phyloP scores from a whole-genome alignment of 1,284 basidiomycete genomes.

The Mycena citricolor region DNA sequence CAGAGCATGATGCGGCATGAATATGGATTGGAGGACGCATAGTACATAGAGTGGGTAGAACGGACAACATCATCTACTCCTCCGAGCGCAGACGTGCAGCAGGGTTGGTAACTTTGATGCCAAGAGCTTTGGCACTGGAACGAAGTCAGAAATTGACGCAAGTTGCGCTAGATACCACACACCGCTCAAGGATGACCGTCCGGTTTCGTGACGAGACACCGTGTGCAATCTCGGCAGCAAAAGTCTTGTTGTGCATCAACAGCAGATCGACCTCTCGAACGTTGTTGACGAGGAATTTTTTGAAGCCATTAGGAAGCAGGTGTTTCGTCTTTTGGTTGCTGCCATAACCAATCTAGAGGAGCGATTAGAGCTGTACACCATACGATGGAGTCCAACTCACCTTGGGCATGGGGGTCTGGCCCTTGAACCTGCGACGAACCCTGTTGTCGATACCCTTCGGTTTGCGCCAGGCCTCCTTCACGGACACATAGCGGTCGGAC shows the following conservation, averaged over 20 bases:
- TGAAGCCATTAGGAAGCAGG: constrained; percentile 90
- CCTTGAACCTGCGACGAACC: constrained; percentile 94
- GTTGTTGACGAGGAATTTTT: constrained; percentile 94
- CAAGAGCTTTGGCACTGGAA: constrained; percentile 81
- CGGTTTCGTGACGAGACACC: constrained; percentile 97
- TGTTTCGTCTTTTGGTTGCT: constrained; percentile 94
- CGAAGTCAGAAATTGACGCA: constrained; percentile 11
- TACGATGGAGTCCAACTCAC: constrained; percentile 40
- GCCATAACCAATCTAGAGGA: constrained; percentile 73
- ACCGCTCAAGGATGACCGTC: constrained; percentile 89
- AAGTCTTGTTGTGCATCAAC: constrained; percentile 97
- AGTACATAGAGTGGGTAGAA: constrained; percentile 21
- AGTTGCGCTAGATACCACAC: constrained; percentile 26
- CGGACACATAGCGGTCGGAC: constrained; percentile 92
- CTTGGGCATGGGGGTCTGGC: constrained; percentile 94
- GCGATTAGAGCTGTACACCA: constrained; percentile 5
- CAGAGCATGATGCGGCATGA: too few species aligned
- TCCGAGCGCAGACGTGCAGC: constrained; percentile 95
- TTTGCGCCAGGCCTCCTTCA: constrained; percentile 98
- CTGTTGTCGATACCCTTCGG: constrained; percentile 98
- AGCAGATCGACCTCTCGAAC: constrained; percentile 90
- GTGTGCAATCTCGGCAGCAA: constrained; percentile 96
- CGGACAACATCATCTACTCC: constrained; percentile 60
- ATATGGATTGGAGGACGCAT: too few species aligned
- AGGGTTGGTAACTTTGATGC: constrained; percentile 94